Conservation (phyloP, 257 asterid genomes). For the Cynanchum wilfordii region DNA sequence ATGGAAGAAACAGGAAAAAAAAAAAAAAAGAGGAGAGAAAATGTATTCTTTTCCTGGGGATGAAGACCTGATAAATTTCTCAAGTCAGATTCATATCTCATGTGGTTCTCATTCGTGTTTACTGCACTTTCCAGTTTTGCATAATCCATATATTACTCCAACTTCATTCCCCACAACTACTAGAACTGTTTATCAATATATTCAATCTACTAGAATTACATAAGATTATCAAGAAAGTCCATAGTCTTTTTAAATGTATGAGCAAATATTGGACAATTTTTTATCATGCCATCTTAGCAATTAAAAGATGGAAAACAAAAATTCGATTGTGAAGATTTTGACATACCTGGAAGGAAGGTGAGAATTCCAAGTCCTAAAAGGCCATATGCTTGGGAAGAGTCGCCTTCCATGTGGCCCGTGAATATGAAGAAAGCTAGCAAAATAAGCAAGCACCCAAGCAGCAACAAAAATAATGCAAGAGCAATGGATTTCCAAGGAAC, state of each 20-base stretch:
- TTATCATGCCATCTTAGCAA: neutral
- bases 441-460: slow-evolving; percentile 81
- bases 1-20: neutral
- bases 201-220: neutral
- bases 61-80: neutral
- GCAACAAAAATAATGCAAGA: slow-evolving; percentile 74
- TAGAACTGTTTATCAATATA: neutral
- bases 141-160: neutral
- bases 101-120: neutral
- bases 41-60: neutral
- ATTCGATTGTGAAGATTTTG: neutral
- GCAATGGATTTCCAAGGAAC: slow-evolving; percentile 87
- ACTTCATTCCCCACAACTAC: neutral
- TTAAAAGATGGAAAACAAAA: neutral
- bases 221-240: neutral
- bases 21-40: neutral
- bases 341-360: slow-evolving; percentile 75
- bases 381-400: slow-evolving; percentile 74
- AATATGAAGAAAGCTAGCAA: slow-evolving; percentile 65
- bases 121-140: neutral
- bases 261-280: neutral
- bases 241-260: neutral
- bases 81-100: neutral
- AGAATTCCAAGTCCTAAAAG: slow-evolving; percentile 77
- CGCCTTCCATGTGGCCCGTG: slow-evolving; percentile 94